Evolutionary conservation across 352 stramenopile species (phyloP), one percentile per base, ranked within the genome.

Genomic region (Globisporangium okanoganense): DNA sequence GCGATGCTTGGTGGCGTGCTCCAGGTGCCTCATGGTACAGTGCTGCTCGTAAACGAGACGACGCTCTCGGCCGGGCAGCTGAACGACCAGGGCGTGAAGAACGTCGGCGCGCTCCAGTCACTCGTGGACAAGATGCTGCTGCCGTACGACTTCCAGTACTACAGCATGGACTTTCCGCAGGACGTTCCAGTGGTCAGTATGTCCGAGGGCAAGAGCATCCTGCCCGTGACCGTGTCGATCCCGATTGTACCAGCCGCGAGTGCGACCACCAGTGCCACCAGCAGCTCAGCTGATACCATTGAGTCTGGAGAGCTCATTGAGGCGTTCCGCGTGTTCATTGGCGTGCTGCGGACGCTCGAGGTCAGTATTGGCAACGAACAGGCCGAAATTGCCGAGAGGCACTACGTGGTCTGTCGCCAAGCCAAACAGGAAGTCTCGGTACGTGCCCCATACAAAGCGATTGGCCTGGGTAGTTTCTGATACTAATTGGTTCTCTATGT

Each of bases 141-240:
- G 18, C 78, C 81, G 13, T 94, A 94, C 59, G 85, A 94, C 47
- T 94, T 94, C 44, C 77, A 90, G 53, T 94, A 79, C 54, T 94
- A 91, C 71, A 84, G 73, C 48, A 91, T 90, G 75, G 82, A 92
- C 50, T 94, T 94, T 50, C 81, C 84, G 0, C 82, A 91, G 54
- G 82, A 94, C 31, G 76, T 89, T 54, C 69, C 76, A 0, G 57
- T 92, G 29, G 54, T 94, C 27, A 87, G 72, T 1, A 38, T 94
- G 31, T 94, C 85, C 0, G 76, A 88, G 31, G 72, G 74, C 33
- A 94, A 92, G 61, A 90, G 76, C 52, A 82, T 92, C 36, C 58
- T 92, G 16, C 82, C 85, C 0, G 76, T 89, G 22, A 82, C 73
- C n/a, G 77, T 86, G 12, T 67, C 67, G 3, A 61, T 91, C 2